Evolutionary conservation across 768 basidiomycete genomes (phyloP).

Genomic region (Daedaleopsis sinensis): DNA sequence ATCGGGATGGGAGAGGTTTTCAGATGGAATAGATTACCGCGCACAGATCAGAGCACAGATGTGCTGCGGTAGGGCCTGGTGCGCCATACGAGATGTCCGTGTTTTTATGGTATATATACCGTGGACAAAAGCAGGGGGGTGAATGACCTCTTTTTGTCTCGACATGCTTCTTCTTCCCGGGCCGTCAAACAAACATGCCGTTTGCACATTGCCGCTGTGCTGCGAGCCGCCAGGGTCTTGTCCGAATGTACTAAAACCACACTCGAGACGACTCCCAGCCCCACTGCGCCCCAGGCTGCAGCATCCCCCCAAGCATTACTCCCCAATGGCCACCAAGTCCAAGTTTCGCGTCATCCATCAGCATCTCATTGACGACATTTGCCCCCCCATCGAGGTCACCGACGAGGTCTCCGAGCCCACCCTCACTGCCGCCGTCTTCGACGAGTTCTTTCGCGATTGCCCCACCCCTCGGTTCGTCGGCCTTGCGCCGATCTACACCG

Average conservation of each 20-base stretch:
- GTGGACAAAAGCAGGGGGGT: not conserved
- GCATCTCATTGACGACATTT: slow-evolving; percentile 30
- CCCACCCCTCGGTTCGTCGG: slow-evolving; percentile 41
- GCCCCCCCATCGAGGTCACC: slow-evolving; percentile 23
- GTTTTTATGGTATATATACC: slow-evolving; percentile 1
- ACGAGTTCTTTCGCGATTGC: slow-evolving; percentile 15
- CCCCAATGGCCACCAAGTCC: slow-evolving; percentile 7
- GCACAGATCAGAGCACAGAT: slow-evolving; percentile 20
- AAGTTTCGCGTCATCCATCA: slow-evolving; percentile 19
- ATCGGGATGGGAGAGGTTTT: too few relatives aligned
- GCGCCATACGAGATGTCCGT: not conserved
- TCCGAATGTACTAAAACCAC: slow-evolving; percentile 28
- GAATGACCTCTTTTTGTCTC: slow-evolving; percentile 7
- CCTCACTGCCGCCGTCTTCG: slow-evolving; percentile 22
- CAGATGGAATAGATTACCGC: too few relatives aligned
- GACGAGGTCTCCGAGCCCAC: slow-evolving; percentile 24
- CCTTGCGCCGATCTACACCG: slow-evolving; percentile 52
- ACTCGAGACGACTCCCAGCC: slow-evolving; percentile 22
- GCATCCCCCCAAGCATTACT: slow-evolving; percentile 19
- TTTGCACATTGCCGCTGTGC: slow-evolving; percentile 19
- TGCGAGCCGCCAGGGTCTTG: slow-evolving; percentile 25
- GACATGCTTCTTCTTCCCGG: slow-evolving; percentile 12
- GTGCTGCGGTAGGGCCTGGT: slow-evolving; percentile 9
- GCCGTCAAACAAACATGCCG: slow-evolving; percentile 29
- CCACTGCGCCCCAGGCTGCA: slow-evolving; percentile 21